Conservation (phyloP, 495 filamentous ascomycete species). For the Daldinia bambusicola region DNA sequence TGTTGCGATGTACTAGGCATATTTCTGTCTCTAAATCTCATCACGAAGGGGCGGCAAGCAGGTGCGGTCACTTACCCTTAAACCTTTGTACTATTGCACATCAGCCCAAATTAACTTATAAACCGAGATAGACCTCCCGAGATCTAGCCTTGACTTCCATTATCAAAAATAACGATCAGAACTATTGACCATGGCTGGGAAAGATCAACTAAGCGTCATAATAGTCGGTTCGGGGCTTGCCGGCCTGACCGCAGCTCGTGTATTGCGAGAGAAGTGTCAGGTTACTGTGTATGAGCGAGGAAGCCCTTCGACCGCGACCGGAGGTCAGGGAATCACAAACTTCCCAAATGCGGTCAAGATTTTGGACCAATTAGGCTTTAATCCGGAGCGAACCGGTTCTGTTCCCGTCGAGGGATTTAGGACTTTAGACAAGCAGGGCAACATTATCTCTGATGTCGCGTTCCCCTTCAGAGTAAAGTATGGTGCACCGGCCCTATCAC, state of each 20-base stretch:
- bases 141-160: background rate
- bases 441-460: constrained; percentile 45
- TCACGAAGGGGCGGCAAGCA: background rate
- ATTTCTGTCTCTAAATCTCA: background rate
- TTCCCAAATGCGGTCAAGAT: constrained; percentile 45
- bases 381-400: constrained; percentile 27
- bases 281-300: constrained; percentile 47
- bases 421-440: constrained; percentile 44
- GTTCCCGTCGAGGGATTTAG: constrained; percentile 32
- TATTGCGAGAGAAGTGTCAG: constrained; percentile 44
- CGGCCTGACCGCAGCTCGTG: constrained; percentile 39
- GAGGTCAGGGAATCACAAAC: constrained; percentile 42
- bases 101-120: background rate
- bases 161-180: background rate
- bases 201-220: constrained; percentile 39
- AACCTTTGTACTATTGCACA: too few species aligned
- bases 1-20: background rate
- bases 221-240: constrained; percentile 46
- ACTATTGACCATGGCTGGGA: constrained; percentile 17
- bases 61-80: too few species aligned
- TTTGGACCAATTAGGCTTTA: constrained; percentile 36
- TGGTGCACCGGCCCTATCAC: constrained; percentile 51
- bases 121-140: background rate
- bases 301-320: constrained; percentile 34
- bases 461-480: constrained; percentile 51